A percentile compares a stretch with the other conserved stretches of the same genome.
These are phyloP conservation scores for Sarocladium strictum DNA, from an alignment of 2,329 filamentous ascomycete genomes.

Conservation along the genomic window DNA sequence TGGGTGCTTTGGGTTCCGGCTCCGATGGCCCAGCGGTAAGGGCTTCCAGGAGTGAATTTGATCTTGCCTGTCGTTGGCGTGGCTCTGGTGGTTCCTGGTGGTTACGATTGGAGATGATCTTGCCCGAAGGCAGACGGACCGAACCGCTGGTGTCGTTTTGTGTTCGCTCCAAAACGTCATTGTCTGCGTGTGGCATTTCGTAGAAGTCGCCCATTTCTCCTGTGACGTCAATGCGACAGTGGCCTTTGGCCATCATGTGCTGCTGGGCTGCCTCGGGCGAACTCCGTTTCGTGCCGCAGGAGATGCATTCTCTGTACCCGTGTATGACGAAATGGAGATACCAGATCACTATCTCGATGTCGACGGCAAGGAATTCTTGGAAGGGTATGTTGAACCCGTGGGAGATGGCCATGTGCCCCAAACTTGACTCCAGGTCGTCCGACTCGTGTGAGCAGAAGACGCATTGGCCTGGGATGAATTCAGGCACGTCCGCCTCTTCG, in stretches of 20 bases:
- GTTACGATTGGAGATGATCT: constrained; percentile 22
- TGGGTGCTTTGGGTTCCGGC: background rate
- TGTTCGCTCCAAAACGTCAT: constrained; percentile 9
- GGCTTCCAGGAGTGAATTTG: background rate
- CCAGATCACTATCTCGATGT: constrained; percentile 38
- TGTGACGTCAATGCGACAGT: constrained; percentile 36
- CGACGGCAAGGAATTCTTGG: constrained; percentile 32
- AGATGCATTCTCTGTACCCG: constrained; percentile 43
- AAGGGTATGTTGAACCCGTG: constrained; percentile 42
- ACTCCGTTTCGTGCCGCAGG: constrained; percentile 37
- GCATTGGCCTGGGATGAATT: constrained; percentile 27
- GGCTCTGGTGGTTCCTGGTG: constrained; percentile 2
- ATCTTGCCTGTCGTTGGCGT: background rate
- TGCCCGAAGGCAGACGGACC: constrained; percentile 27
- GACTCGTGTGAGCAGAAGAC: constrained; percentile 34
- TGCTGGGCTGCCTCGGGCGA: constrained; percentile 41
- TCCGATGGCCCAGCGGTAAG: background rate
- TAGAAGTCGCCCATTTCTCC: constrained; percentile 36
- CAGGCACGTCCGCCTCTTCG: background rate
- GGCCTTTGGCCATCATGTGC: constrained; percentile 43
- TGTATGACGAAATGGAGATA: constrained; percentile 44
- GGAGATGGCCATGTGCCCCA: constrained; percentile 40
- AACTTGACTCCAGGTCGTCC: constrained; percentile 27
- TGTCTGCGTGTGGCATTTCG: constrained; percentile 16
- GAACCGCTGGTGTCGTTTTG: constrained; percentile 11